A percentile compares a stretch with the other conserved stretches of the same genome.
phyloP scores from a whole-genome alignment of 164 flowering plant genomes.

The Magnolia kwangsiensis region DNA sequence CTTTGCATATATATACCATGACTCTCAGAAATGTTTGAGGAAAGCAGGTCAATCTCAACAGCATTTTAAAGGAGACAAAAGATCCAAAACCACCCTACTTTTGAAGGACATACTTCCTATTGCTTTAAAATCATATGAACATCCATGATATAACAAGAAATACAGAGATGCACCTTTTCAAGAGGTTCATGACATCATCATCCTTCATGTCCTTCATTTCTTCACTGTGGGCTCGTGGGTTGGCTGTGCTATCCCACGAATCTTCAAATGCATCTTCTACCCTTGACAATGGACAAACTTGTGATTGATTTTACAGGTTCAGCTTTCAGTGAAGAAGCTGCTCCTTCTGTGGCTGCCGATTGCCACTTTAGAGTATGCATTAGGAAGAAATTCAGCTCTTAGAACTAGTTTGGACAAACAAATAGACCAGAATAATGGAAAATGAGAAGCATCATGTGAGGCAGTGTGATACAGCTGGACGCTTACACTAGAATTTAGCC shows the following conservation, averaged over 20 bases:
- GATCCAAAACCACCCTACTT: neutral
- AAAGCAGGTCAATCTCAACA: too few relatives aligned
- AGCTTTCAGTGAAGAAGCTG: neutral
- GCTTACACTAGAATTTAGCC: conserved; percentile 23
- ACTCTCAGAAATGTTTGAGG: neutral
- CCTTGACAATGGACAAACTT: neutral
- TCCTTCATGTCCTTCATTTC: neutral
- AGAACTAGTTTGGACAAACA: neutral
- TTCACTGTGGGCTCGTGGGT: neutral
- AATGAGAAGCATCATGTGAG: neutral
- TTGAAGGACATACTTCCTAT: neutral
- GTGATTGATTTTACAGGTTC: neutral
- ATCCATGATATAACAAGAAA: neutral
- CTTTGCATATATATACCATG: neutral
- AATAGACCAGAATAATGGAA: neutral
- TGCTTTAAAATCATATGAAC: neutral
- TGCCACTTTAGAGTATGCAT: neutral
- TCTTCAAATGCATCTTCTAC: neutral
- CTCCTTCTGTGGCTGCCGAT: neutral
- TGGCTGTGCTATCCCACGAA: neutral
- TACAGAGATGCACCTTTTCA: neutral
- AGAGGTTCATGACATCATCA: neutral
- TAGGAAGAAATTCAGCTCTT: too few relatives aligned
- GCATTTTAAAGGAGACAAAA: too few relatives aligned
- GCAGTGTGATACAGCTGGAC: neutral